Evolutionary conservation across 176 grass and related monocot genomes (phyloP).

Genomic region (Panicum miliaceum): DNA sequence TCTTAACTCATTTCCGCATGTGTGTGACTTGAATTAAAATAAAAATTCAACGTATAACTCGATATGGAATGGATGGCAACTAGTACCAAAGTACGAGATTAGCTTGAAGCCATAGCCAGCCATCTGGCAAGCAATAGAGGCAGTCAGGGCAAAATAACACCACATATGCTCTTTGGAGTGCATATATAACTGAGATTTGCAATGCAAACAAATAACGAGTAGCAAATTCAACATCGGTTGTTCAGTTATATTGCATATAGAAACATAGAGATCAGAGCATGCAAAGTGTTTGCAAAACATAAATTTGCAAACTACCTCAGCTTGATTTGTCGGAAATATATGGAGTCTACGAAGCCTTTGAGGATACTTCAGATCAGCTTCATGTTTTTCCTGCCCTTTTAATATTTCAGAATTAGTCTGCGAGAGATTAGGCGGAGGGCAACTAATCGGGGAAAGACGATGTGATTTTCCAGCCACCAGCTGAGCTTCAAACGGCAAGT

Average conservation of each 20-base stretch:
- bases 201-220: conserved; percentile 1
- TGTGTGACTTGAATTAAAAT: neutral
- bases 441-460: conserved; percentile 69
- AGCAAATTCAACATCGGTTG: neutral
- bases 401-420: conserved; percentile 64
- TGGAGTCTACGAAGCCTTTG: conserved; percentile 83
- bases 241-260: conserved; percentile 11
- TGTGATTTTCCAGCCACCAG: conserved; percentile 87
- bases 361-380: conserved; percentile 84
- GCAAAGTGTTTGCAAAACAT: conserved; percentile 23
- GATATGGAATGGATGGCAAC: neutral
- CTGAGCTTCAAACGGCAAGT: conserved; percentile 92
- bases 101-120: neutral
- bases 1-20: neutral
- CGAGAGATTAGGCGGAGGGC: conserved; percentile 48
- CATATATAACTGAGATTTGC: conserved; percentile 15
- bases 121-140: conserved; percentile 20
- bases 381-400: conserved; percentile 83
- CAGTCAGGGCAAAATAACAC: neutral
- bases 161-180: neutral
- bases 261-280: conserved; percentile 21
- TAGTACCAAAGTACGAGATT: neutral
- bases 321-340: conserved; percentile 89
- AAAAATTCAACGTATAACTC: neutral
- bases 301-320: conserved; percentile 66